Evolutionary conservation across 441 rosid species (phyloP).

Genomic region (Rhodomyrtus psidioides): DNA sequence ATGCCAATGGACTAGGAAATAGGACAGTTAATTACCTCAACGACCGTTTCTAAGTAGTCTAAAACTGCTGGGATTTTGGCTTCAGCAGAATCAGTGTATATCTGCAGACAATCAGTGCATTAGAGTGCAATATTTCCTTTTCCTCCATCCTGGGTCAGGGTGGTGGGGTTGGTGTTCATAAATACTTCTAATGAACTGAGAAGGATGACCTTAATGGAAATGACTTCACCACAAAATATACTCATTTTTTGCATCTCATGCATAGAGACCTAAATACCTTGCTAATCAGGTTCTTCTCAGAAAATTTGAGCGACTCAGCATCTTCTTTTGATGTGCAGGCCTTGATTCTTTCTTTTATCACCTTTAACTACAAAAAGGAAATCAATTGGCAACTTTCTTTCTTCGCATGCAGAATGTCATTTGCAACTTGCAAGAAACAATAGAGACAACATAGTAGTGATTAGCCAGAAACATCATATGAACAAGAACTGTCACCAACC

Average conservation of each 20-base stretch:
- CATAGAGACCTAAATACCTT: constrained; percentile 39
- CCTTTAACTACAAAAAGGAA: constrained; percentile 47
- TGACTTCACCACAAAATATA: not conserved
- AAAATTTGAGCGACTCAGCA: constrained; percentile 57
- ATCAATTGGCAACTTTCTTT: not conserved
- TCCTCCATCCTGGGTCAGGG: not conserved
- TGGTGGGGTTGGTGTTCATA: not conserved
- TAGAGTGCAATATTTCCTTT: not conserved
- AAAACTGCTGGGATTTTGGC: constrained; percentile 92
- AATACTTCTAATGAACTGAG: not conserved
- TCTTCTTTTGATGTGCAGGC: constrained; percentile 66
- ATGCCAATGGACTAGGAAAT: not conserved
- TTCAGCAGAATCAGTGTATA: constrained; percentile 88
- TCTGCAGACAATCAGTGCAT: constrained; percentile 32
- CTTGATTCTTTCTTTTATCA: constrained; percentile 57
- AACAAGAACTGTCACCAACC: not conserved
- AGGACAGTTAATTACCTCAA: constrained; percentile 52
- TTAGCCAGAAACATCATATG: not conserved
- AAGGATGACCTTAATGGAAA: not conserved
- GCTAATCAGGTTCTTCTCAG: constrained; percentile 75
- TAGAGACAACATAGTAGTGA: not conserved
- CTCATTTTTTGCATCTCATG: not conserved
- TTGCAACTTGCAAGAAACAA: not conserved
- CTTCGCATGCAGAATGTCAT: not conserved
- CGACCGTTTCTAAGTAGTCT: constrained; percentile 72